These are phyloP conservation scores for Acmispon strigosus DNA, from an alignment of 306 rosid genomes.

Conservation along the genomic window DNA sequence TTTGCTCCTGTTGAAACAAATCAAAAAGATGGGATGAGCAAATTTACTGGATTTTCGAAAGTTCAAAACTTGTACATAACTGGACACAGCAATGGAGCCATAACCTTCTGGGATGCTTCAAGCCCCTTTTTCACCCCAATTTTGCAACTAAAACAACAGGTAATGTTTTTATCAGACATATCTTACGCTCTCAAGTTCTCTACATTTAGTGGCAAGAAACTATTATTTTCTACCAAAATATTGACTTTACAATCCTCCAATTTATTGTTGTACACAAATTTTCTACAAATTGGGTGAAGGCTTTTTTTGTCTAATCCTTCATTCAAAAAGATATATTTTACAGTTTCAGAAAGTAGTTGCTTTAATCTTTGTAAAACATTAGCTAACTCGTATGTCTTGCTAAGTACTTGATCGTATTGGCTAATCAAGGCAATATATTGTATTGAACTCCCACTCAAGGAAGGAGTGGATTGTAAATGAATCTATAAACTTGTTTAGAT, in stretches of 20 bases:
- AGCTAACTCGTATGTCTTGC: neutral
- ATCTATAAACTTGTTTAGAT: neutral
- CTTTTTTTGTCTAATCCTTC: no score
- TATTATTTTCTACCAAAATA: neutral
- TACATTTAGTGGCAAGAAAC: neutral
- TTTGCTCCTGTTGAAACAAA: conserved; percentile 47
- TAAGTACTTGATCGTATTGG: neutral
- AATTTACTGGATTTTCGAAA: conserved; percentile 71
- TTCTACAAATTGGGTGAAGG: neutral
- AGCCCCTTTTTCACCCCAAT: conserved; percentile 59
- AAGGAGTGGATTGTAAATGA: neutral
- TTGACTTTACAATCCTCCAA: neutral
- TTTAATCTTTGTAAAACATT: neutral
- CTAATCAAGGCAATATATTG: neutral
- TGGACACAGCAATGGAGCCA: conserved; percentile 79
- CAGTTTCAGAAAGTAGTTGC: neutral
- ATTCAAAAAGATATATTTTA: no score
- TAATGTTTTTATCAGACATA: conserved; percentile 12
- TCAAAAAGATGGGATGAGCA: conserved; percentile 44
- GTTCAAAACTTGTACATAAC: conserved; percentile 75
- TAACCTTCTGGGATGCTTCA: conserved; percentile 84
- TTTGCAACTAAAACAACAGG: conserved; percentile 80
- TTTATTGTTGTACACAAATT: neutral
- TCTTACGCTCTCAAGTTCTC: neutral
- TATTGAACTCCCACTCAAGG: neutral